Base-by-base conservation (phyloP, 2,329 filamentous ascomycete genomes). In the Pseudocercospora macadamiae region DNA sequence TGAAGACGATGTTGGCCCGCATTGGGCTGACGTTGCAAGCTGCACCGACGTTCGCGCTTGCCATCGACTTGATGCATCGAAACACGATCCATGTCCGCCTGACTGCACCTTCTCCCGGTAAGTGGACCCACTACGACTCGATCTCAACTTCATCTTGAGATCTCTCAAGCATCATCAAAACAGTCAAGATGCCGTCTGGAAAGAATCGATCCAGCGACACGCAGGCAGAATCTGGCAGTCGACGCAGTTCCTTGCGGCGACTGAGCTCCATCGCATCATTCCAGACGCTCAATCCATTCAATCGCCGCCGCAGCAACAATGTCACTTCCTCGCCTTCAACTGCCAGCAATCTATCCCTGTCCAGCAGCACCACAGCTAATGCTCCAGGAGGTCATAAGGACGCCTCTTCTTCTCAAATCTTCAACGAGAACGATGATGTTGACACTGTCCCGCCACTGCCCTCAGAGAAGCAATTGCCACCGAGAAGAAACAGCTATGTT, bases 251-350 rank as follows among this genome's bases (percentile, higher is more conserved):
- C 4, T 54, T 70, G 12, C 67, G 65, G 7, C 70, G 71, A 9
- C 65, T 74, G 36, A 69, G 67, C 42, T 74, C 72, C 49, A 68
- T 75, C 49, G 69, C 72, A 14, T 70, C 70, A 1, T 62, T 75
- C 3, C 66, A 70, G 14, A 62, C 61, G 4, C 66, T 74, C 59
- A 73, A 73, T 37, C 71, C 70, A 1, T 74, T 74, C 65, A 66
- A 55, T 37, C 69, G 71, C 44, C 70, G 71, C 48, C 71, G 71
- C 47, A 69, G 67, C 49, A 67, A 62, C 30, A 58, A 61, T 54
- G 54, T 49, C 51, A 59, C 60, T 9, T 54, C 57, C 45, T 59
- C 60, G 10, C 58, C 60, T 12, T 64, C 64, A 16, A 64, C 66
- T 48, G 57, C 61, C 61, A 69, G 63, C 62, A 66, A 66, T 49